phyloP scores from a whole-genome alignment of 1,284 basidiomycete genomes.

The Termitomyces sp. region DNA sequence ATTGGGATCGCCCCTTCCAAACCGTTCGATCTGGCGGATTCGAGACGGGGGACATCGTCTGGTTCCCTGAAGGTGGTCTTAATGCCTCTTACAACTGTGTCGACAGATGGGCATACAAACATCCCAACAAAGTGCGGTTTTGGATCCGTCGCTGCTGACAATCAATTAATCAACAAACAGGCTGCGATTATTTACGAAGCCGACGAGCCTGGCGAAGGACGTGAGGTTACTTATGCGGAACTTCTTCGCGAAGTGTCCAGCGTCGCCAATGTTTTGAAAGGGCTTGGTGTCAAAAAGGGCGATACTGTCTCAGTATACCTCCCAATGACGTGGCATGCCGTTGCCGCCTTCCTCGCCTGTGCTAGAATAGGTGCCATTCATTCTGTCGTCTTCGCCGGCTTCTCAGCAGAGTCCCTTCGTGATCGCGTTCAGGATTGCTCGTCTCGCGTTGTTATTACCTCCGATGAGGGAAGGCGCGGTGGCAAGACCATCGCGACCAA shows the following conservation, averaged over 20 bases:
- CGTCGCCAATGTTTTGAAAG: constrained; percentile 90
- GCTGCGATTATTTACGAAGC: constrained; percentile 98
- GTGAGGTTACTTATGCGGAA: constrained; percentile 77
- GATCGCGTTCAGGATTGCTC: constrained; percentile 92
- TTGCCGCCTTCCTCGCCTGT: constrained; percentile 94
- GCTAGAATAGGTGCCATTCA: constrained; percentile 96
- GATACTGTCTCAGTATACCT: constrained; percentile 92
- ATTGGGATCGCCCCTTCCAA: constrained; percentile 92
- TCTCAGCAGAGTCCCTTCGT: constrained; percentile 93
- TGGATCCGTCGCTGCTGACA: background rate
- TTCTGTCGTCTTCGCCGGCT: constrained; percentile 98
- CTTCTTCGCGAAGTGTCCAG: constrained; percentile 88
- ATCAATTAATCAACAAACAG: constrained; percentile 28
- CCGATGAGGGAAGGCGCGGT: constrained; percentile 92
- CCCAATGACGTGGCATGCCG: constrained; percentile 91
- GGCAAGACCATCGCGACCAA: constrained; percentile 97
- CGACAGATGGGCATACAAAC: constrained; percentile 90
- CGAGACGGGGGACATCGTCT: constrained; percentile 83
- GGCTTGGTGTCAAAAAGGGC: constrained; percentile 91
- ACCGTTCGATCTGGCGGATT: constrained; percentile 87
- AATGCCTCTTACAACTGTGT: constrained; percentile 98
- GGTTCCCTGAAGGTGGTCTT: constrained; percentile 90
- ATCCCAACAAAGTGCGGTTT: constrained; percentile 76
- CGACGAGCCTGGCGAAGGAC: constrained; percentile 85
- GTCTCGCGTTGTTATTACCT: constrained; percentile 89